Percentiles rank a stretch among this genome's conserved stretches.
Conservation (phyloP, 2,329 filamentous ascomycete species). For the Aspergillus pseudonomiae region DNA sequence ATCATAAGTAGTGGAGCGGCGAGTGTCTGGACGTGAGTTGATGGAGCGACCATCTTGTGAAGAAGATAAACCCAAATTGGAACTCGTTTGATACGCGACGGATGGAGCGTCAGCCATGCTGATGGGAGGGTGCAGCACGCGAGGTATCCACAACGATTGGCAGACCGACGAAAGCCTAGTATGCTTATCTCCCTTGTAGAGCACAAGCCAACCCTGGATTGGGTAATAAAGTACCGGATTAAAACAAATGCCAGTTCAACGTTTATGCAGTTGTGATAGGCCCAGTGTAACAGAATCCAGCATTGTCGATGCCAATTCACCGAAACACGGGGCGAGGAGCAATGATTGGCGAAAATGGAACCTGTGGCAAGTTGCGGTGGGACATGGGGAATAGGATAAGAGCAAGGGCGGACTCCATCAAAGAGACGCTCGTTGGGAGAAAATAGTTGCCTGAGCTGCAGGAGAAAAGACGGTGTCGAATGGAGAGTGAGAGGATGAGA, state of each 20-base stretch:
- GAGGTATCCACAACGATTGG: slow-evolving; percentile 5
- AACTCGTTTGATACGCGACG: slow-evolving; percentile 16
- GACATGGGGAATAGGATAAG: slow-evolving; percentile 17
- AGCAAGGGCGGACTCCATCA: slow-evolving; percentile 5
- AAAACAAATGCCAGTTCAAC: slow-evolving; percentile 6
- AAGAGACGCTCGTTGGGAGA: neutral
- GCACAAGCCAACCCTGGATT: neutral
- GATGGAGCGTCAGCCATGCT: slow-evolving; percentile 23
- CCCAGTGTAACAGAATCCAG: slow-evolving; percentile 7
- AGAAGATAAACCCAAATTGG: slow-evolving; percentile 12
- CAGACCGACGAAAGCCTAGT: neutral
- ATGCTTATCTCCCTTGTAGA: slow-evolving; percentile 4
- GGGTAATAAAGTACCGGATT: neutral
- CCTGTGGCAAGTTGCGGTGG: slow-evolving; percentile 20
- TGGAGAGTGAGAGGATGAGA: neutral
- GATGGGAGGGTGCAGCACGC: slow-evolving; percentile 1
- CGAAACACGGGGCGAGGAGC: slow-evolving; percentile 6
- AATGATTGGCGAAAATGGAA: slow-evolving; percentile 15
- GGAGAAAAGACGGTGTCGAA: slow-evolving; percentile 1
- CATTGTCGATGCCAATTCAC: slow-evolving; percentile 23
- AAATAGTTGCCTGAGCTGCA: neutral
- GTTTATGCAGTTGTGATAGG: slow-evolving; percentile 10
- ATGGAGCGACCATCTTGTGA: slow-evolving; percentile 14
- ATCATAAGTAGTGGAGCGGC: slow-evolving; percentile 2
- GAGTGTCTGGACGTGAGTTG: slow-evolving; percentile 9